phyloP scores from a whole-genome alignment of 257 asterid genomes.

The Gentiana dahurica region DNA sequence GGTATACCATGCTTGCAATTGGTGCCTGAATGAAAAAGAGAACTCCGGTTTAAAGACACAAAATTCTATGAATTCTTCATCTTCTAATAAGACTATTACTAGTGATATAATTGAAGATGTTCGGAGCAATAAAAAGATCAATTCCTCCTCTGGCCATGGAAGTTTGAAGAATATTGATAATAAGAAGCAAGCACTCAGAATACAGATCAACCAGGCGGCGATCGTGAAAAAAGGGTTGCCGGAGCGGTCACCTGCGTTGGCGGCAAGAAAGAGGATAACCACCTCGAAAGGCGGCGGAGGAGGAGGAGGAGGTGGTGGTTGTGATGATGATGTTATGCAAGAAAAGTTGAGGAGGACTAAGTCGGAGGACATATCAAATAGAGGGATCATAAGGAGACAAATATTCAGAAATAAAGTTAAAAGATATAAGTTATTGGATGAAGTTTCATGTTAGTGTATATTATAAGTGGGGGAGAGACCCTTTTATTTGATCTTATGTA shows the following conservation, averaged over 20 bases:
- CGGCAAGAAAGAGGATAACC: constrained; percentile 22
- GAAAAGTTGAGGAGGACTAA: constrained; percentile 38
- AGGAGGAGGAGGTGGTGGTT: neutral
- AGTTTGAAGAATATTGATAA: constrained; percentile 2
- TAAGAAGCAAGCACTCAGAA: constrained; percentile 9
- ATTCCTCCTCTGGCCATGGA: constrained; percentile 1
- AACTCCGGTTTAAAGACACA: constrained; percentile 11
- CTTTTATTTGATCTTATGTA: neutral
- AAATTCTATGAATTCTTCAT: constrained; percentile 23
- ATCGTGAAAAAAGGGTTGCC: constrained; percentile 28
- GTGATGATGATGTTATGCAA: constrained; percentile 6
- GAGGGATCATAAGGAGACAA: constrained; percentile 24
- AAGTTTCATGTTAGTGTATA: constrained; percentile 34
- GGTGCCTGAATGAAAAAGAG: constrained; percentile 46
- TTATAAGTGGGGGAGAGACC: neutral
- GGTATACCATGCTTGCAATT: constrained; percentile 43
- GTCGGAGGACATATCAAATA: constrained; percentile 32
- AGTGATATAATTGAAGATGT: constrained; percentile 7
- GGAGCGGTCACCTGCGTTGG: constrained; percentile 22
- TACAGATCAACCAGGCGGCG: constrained; percentile 10
- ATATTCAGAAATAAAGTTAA: constrained; percentile 48
- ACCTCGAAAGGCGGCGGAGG: neutral
- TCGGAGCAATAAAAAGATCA: constrained; percentile 23
- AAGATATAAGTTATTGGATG: constrained; percentile 67
- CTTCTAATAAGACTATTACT: constrained; percentile 14